Conservation (phyloP, 2,329 filamentous ascomycete genomes). For the Aspergillus awamori region DNA sequence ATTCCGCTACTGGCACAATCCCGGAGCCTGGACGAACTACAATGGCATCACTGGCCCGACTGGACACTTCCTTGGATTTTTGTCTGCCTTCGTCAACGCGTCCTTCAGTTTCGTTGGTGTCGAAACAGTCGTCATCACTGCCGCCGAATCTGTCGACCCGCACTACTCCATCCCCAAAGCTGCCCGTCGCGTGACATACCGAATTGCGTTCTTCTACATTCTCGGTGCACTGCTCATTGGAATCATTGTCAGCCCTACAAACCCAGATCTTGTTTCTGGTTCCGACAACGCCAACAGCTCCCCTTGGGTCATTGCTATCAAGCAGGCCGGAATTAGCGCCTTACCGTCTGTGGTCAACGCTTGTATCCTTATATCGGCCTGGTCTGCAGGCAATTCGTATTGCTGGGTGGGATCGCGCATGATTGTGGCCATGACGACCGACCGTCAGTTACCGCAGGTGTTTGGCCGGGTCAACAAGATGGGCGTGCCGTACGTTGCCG, state of each 20-base stretch:
- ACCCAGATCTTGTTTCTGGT: conserved; percentile 27
- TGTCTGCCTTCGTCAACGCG: conserved; percentile 45
- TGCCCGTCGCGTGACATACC: conserved; percentile 44
- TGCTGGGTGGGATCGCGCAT: conserved; percentile 60
- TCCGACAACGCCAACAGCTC: conserved; percentile 36
- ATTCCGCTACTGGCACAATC: conserved; percentile 41
- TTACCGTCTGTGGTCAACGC: conserved; percentile 41
- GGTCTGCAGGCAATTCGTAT: conserved; percentile 48
- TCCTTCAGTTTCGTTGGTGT: conserved; percentile 47
- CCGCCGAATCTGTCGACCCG: conserved; percentile 45
- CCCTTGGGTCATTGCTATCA: conserved; percentile 41
- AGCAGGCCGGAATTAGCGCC: conserved; percentile 36
- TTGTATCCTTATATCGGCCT: conserved; percentile 42
- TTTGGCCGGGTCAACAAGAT: conserved; percentile 57
- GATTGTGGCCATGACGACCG: conserved; percentile 62
- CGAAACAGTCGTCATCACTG: conserved; percentile 45
- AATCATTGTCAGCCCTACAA: conserved; percentile 32
- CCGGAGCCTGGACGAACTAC: conserved; percentile 37
- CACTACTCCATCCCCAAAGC: conserved; percentile 46
- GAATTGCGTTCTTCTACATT: conserved; percentile 45
- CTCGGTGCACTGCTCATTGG: conserved; percentile 35
- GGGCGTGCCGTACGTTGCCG: conserved; percentile 60
- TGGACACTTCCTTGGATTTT: conserved; percentile 40
- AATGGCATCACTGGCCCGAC: conserved; percentile 34
- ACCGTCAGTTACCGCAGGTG: conserved; percentile 60